phyloP scores from a whole-genome alignment of 2,329 filamentous ascomycete species.

The Alternaria brassicae region DNA sequence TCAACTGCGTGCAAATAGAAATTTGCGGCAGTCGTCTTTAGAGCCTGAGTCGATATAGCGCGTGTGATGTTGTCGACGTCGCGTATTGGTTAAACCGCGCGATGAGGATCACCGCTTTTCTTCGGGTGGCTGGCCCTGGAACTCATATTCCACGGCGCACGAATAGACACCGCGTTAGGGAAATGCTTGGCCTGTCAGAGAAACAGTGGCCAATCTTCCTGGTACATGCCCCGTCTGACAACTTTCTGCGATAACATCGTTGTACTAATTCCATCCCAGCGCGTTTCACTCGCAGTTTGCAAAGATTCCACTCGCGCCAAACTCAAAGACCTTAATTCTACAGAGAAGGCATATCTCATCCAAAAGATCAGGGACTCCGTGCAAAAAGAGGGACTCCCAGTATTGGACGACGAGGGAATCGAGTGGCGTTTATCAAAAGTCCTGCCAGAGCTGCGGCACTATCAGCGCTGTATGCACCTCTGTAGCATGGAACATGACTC shows the following conservation, averaged over 20 bases:
- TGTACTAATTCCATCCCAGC: constrained; percentile 3
- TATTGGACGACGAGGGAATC: constrained; percentile 4
- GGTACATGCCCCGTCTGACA: background rate
- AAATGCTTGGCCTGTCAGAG: constrained; percentile 6
- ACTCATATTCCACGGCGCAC: constrained; percentile 3
- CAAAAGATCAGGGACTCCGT: background rate
- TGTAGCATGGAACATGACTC: background rate
- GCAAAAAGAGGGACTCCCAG: background rate
- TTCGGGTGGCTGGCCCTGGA: background rate
- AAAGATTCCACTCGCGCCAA: constrained; percentile 2
- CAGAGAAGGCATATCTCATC: background rate
- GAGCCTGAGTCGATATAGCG: background rate
- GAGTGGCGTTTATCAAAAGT: constrained; percentile 11
- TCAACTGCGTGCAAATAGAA: background rate
- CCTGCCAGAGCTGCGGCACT: constrained; percentile 6
- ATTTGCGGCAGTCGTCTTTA: background rate
- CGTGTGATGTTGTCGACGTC: background rate
- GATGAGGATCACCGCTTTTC: constrained; percentile 8
- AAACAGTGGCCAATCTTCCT: constrained; percentile 11
- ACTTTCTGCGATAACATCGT: background rate
- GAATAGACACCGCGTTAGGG: background rate
- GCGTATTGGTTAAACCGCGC: background rate
- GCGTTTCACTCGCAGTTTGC: constrained; percentile 9
- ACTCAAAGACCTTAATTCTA: background rate
- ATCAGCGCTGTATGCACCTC: constrained; percentile 4